Evolutionary conservation across 2,329 filamentous ascomycete species (phyloP), one percentile per base, ranked within the genome.

Genomic region (Scorias spongiosa): DNA sequence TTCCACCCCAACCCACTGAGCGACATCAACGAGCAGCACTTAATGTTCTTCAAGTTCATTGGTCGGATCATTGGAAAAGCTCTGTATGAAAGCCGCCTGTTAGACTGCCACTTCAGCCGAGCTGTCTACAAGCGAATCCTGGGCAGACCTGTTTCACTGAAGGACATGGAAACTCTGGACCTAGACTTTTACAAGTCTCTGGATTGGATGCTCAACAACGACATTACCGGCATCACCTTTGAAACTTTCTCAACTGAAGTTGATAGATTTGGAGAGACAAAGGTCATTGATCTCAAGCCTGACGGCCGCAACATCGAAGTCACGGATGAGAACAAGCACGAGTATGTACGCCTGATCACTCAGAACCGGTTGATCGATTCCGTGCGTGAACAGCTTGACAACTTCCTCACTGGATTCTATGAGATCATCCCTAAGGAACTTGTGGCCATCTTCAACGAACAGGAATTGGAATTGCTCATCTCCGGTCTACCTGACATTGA

Each of bases 31-130:
- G 81, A 84, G 29, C 89, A 98, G 64, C 93, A 98, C 69, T 66
- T 96, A 47, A 79, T 86, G 70, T 98, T 95, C 75, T 98, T 98
- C 77, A 96, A 96, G 62, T 98, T 98, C 66, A 95, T 98, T 57
- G 91, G 91, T 37, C 84, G 91, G 41, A 87, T 98, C 64, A 98
- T 98, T 54, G 93, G 91, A 56, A 98, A 98, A 66, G 91, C 91
- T 32, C 73, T 98, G 41, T 98, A 96, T 63, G 93, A 98, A 67
- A 85, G 86, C 39, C 84, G 91, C 45, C 80, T 98, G 30, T 78
- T 98, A 28, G 91, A 98, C 63, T 98, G 91, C 64, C 93, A 96
- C 72, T 98, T 98, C 70, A 96, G 89, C 66, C 81, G 91, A 59
- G 93, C 93, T 11, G 89, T 98, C 42, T 98, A 98, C 74, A 96